Evolutionary conservation across 441 rosid species (phyloP).

Genomic region (Daphne laureola): DNA sequence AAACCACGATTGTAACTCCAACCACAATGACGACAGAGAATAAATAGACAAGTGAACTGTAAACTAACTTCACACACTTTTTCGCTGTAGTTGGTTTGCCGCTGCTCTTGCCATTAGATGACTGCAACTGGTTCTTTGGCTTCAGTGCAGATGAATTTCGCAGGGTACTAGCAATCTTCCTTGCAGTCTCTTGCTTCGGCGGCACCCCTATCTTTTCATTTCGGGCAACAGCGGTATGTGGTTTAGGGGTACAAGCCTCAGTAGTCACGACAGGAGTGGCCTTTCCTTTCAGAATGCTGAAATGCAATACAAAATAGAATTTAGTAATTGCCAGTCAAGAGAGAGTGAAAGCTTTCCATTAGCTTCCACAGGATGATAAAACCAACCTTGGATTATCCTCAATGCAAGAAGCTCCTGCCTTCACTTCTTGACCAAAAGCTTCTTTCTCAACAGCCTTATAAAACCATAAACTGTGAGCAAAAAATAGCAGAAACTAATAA

Average conservation of each 20-base stretch:
- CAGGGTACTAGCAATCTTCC: slow-evolving; percentile 42
- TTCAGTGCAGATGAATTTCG: slow-evolving; percentile 55
- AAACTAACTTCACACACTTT: slow-evolving; percentile 27
- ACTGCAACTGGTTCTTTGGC: slow-evolving; percentile 38
- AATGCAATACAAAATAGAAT: slow-evolving; percentile 12
- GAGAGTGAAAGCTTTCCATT: background rate
- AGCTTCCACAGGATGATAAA: slow-evolving; percentile 7
- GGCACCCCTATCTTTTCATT: slow-evolving; percentile 29
- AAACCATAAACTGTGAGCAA: slow-evolving; percentile 16
- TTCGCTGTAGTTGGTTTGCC: slow-evolving; percentile 29
- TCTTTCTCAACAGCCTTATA: slow-evolving; percentile 23
- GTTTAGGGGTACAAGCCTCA: slow-evolving; percentile 62
- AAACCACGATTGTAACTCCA: slow-evolving; percentile 3
- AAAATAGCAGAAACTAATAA: slow-evolving; percentile 1
- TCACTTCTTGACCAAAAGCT: slow-evolving; percentile 15
- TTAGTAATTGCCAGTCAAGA: slow-evolving; percentile 6
- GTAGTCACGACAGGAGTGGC: slow-evolving; percentile 8
- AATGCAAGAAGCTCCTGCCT: slow-evolving; percentile 6
- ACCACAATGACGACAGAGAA: slow-evolving; percentile 3
- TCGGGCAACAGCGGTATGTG: slow-evolving; percentile 19
- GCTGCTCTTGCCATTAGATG: slow-evolving; percentile 44
- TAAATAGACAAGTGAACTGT: background rate
- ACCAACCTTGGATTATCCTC: slow-evolving; percentile 38
- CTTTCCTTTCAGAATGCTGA: slow-evolving; percentile 14
- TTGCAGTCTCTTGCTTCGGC: slow-evolving; percentile 49